A percentile compares a stretch with the other conserved stretches of the same genome.
These are phyloP conservation scores for Umbellularia californica DNA, from an alignment of 164 flowering plant genomes.

Conservation along the genomic window DNA sequence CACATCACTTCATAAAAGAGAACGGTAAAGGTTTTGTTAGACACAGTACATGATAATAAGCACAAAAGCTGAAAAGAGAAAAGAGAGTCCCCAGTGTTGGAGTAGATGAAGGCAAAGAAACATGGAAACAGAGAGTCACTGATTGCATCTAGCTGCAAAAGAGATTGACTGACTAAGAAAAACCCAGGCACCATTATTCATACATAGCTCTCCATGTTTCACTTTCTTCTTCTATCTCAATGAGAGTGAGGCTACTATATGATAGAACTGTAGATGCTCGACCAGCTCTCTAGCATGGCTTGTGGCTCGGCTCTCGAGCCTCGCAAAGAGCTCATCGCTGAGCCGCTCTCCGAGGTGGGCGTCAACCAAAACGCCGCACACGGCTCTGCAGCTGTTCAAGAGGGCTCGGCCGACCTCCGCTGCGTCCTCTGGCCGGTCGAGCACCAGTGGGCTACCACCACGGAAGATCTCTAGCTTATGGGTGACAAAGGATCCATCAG, in stretches of 20 bases:
- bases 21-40: no score
- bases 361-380: slow-evolving; percentile 76
- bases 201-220: neutral
- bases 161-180: neutral
- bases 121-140: neutral
- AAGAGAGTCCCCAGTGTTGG: neutral
- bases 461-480: slow-evolving; percentile 65
- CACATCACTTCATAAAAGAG: no score
- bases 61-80: neutral
- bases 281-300: slow-evolving; percentile 61
- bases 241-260: slow-evolving; percentile 82
- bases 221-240: neutral
- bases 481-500: slow-evolving; percentile 53
- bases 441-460: slow-evolving; percentile 87
- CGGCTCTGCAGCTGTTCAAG: slow-evolving; percentile 69
- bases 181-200: neutral
- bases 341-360: slow-evolving; percentile 81
- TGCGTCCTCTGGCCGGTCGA: slow-evolving; percentile 57
- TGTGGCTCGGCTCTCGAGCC: slow-evolving; percentile 55
- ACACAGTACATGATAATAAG: neutral
- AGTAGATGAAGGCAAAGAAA: neutral
- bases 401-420: slow-evolving; percentile 73
- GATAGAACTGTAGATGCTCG: slow-evolving; percentile 72
- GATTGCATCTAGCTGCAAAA: neutral
- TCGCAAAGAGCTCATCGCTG: slow-evolving; percentile 53